A percentile compares a stretch with the other conserved stretches of the same genome.
These are phyloP conservation scores for Tetrahymena malaccensis DNA, from an alignment of 73 alveolate genomes.

Conservation along the genomic window DNA sequence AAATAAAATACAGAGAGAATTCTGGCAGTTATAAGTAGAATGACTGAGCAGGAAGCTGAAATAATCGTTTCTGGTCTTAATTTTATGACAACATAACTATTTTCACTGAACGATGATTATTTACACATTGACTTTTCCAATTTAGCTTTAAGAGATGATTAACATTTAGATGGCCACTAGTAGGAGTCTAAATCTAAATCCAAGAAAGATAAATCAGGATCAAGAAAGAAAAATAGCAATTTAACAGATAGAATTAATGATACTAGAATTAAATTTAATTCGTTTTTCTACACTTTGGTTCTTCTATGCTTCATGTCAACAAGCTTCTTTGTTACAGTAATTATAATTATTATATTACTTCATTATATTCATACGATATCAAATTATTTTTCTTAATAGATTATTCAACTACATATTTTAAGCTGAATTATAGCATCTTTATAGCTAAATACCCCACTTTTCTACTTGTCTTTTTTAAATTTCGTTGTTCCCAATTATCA, in stretches of 20 bases:
- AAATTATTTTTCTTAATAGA: too few relatives aligned
- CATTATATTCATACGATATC: too few relatives aligned
- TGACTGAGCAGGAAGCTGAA: background rate
- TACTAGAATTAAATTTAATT: background rate
- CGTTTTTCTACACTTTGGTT: background rate
- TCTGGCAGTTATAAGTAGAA: background rate
- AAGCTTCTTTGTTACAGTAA: background rate
- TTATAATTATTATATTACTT: background rate
- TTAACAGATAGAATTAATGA: background rate
- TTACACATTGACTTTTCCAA: background rate
- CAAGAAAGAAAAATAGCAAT: background rate
- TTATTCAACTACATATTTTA: background rate
- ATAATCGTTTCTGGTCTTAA: background rate
- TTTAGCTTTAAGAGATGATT: background rate
- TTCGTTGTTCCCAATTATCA: too few relatives aligned
- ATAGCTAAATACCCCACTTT: too few relatives aligned
- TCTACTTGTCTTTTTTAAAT: too few relatives aligned
- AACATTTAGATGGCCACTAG: background rate
- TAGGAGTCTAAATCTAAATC: background rate
- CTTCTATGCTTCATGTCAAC: background rate
- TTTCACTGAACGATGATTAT: background rate
- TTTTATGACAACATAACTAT: background rate
- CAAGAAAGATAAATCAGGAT: background rate
- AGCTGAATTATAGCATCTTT: background rate
- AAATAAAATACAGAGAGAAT: background rate